Evolutionary conservation across 179 eudicot genomes (phyloP).

Genomic region (Silene noctiflora): DNA sequence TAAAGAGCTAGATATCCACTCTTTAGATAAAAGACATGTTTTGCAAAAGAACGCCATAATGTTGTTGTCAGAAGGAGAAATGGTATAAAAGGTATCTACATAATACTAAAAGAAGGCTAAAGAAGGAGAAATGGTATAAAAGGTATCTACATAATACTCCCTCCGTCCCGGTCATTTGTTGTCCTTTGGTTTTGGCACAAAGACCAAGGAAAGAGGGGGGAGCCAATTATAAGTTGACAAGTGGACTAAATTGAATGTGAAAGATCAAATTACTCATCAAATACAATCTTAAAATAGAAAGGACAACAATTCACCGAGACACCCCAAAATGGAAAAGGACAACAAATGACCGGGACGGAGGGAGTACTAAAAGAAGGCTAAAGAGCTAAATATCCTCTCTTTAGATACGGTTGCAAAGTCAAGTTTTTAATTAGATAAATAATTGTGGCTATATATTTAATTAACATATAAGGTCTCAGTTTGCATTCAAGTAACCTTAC

Average conservation of each 20-base stretch:
- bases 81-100: not conserved
- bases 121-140: too few species aligned
- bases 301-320: too few species aligned
- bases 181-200: too few species aligned
- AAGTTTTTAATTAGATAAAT: not conserved
- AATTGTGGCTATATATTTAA: not conserved
- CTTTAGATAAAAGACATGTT: slow-evolving; percentile 5
- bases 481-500: not conserved
- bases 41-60: not conserved
- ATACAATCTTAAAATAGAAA: too few species aligned
- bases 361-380: not conserved
- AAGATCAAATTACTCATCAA: too few species aligned
- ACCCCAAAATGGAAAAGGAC: too few species aligned
- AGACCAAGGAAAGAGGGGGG: too few species aligned
- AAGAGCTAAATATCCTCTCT: not conserved
- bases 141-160: too few species aligned
- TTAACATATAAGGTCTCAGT: not conserved
- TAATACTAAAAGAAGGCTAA: not conserved
- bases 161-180: too few species aligned
- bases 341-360: too few species aligned
- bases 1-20: not conserved
- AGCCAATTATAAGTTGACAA: too few species aligned
- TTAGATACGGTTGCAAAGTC: not conserved
- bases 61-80: not conserved
- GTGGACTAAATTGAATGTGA: too few species aligned